Conservation (phyloP, 2,329 filamentous ascomycete genomes). For the Scytalidium lignicola region DNA sequence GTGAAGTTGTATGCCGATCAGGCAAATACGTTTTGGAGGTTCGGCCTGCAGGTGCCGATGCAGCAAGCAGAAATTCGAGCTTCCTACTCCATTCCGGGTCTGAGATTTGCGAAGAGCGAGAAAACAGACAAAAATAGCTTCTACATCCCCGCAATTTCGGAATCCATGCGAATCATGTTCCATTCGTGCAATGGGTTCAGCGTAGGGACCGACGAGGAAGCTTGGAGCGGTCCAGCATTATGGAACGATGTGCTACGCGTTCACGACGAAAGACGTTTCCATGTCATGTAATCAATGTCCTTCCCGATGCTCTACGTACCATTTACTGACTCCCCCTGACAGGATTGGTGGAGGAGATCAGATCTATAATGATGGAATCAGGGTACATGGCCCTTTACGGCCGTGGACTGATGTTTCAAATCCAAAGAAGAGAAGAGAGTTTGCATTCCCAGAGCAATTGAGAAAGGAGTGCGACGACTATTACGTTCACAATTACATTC, state of each 20-base stretch:
- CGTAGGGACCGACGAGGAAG: constrained; percentile 75
- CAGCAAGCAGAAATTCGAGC: constrained; percentile 65
- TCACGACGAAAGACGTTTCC: constrained; percentile 77
- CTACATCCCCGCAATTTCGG: constrained; percentile 74
- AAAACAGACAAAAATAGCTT: constrained; percentile 64
- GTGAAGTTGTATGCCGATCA: constrained; percentile 60
- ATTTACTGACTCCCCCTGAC: constrained; percentile 15
- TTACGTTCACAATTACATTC: constrained; percentile 85
- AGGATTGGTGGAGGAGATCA: constrained; percentile 92
- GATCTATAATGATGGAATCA: constrained; percentile 92
- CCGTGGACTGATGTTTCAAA: constrained; percentile 81
- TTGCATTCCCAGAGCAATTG: constrained; percentile 72
- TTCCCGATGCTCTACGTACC: constrained; percentile 38
- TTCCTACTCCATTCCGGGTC: constrained; percentile 67
- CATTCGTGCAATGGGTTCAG: constrained; percentile 98
- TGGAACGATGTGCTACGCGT: constrained; percentile 90
- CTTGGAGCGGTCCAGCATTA: constrained; percentile 83
- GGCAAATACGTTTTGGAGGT: constrained; percentile 86
- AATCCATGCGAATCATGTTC: constrained; percentile 98
- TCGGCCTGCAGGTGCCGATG: constrained; percentile 76
- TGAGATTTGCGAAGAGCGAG: constrained; percentile 54
- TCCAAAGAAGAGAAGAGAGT: constrained; percentile 73
- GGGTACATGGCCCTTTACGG: constrained; percentile 76
- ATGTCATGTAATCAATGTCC: constrained; percentile 73
- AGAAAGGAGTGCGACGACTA: constrained; percentile 82